Evolutionary conservation across 2,329 filamentous ascomycete genomes (phyloP).

Genomic region (Colletotrichum sp.): DNA sequence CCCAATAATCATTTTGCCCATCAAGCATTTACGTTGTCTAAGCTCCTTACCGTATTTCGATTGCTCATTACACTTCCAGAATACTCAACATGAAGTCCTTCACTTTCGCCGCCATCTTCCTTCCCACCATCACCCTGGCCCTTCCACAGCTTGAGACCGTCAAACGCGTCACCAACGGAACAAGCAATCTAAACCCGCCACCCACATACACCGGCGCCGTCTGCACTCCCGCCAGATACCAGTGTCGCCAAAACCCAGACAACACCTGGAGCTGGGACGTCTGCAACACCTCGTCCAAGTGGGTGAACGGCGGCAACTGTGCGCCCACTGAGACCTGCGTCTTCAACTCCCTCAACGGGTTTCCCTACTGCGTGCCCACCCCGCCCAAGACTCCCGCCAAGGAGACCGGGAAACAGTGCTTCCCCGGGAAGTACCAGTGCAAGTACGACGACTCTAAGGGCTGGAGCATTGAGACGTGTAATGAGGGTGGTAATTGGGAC

Average conservation of each 20-base stretch:
- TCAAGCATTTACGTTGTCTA: not conserved
- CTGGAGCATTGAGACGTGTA: slow-evolving; percentile 12
- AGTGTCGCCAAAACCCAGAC: not conserved
- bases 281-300: not conserved
- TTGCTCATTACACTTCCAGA: not conserved
- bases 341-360: slow-evolving; percentile 16
- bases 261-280: not conserved
- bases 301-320: slow-evolving; percentile 1
- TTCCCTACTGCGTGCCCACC: slow-evolving; percentile 8
- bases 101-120: not conserved
- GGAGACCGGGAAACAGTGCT: not conserved
- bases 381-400: not conserved
- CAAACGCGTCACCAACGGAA: not conserved
- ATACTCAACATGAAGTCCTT: not conserved
- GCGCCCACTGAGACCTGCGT: slow-evolving; percentile 1
- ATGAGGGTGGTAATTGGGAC: not conserved
- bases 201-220: not conserved
- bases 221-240: not conserved
- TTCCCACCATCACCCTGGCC: not conserved
- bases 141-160: not conserved
- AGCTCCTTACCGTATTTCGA: not conserved
- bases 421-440: not conserved
- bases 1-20: too few species aligned
- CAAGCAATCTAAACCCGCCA: not conserved
- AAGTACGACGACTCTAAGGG: not conserved